Evolutionary conservation across 495 filamentous ascomycete genomes (phyloP), one percentile per base, ranked within the genome.

Genomic region (Thozetella sp.): DNA sequence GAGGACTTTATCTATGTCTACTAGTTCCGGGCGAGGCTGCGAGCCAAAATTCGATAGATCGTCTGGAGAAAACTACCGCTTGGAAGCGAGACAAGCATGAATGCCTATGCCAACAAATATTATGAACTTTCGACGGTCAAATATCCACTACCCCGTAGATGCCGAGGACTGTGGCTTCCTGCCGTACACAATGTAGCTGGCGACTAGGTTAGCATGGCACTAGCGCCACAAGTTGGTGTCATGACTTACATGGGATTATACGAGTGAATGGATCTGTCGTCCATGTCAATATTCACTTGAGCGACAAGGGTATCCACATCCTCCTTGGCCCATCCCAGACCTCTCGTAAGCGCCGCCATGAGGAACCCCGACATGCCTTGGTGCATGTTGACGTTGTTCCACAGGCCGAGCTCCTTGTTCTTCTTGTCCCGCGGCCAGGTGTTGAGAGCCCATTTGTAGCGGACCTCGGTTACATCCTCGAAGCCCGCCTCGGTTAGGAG

Each of bases 1-100:
- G 84, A 86, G 63, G 82, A 86, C 46, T 86, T 86, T 61, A 81
- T 86, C 23, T 85, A 82, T 63, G 83, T 87, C 20, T 85, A 84
- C 54, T 85, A 54, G 53, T 46, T n/a, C n/a, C n/a, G n/a, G n/a
- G n/a, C n/a, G n/a, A n/a, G n/a, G n/a, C n/a, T n/a, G n/a, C n/a
- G n/a, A n/a, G n/a, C n/a, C n/a, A n/a, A n/a, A n/a, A n/a, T n/a
- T n/a, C n/a, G n/a, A n/a, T n/a, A n/a, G n/a, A n/a, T n/a, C n/a
- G n/a, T n/a, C n/a, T n/a, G n/a, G n/a, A n/a, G n/a, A n/a, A n/a
- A n/a, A n/a, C n/a, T n/a, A n/a, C n/a, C n/a, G n/a, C n/a, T n/a
- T n/a, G n/a, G n/a, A n/a, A n/a, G n/a, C n/a, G n/a, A n/a, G n/a
- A n/a, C n/a, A n/a, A n/a, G n/a, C n/a, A n/a, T n/a, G n/a, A n/a